Evolutionary conservation across 352 stramenopile genomes (phyloP), one percentile per base, ranked within the genome.

Genomic region (Phytophthora tubulina): DNA sequence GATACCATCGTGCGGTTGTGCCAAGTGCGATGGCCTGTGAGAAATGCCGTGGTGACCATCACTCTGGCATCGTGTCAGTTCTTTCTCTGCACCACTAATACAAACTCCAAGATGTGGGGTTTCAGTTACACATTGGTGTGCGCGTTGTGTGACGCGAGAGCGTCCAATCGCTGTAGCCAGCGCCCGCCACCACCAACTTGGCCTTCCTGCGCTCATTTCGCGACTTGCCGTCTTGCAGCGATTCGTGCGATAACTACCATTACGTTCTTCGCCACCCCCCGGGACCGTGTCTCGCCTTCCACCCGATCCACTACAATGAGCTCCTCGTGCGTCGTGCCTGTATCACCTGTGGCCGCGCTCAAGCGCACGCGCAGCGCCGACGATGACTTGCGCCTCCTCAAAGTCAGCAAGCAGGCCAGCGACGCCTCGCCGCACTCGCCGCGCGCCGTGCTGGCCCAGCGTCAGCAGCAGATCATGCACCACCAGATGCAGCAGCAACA

Each of bases 331-430:
- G 57, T 87, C 32, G 65, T 88, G 17, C 81, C 81, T 8, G 70
- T 89, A 17, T 78, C 80, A 10, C 65, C 79, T 21, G 58, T 81
- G 30, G 58, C 78, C 38, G 67, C 76, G 11, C 83, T 84, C 60
- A 94, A 94, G 76, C 83, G 86, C 46, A 62, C 81, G 21, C 86
- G 86, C 64, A 81, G 72, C 58, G 55, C 70, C 55, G 79, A 81
- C 56, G 84, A 92, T 50, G 74, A 83, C 49, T 72, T 89, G 62
- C 79, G 81, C 41, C 56, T 90, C 36, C 72, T 88, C 57, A 94
- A 94, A 67, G 81, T 72, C 44, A 82, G 77, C 73, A 94, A 94
- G 73, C 80, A 79, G 21, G 78, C 79, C 36, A 61, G 70, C 17
- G 56, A 70, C 8, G 76, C 86, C 51, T 91, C 86, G 41, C 83